phyloP scores from a whole-genome alignment of 495 filamentous ascomycete genomes.

The Aspergillus haitiensis region DNA sequence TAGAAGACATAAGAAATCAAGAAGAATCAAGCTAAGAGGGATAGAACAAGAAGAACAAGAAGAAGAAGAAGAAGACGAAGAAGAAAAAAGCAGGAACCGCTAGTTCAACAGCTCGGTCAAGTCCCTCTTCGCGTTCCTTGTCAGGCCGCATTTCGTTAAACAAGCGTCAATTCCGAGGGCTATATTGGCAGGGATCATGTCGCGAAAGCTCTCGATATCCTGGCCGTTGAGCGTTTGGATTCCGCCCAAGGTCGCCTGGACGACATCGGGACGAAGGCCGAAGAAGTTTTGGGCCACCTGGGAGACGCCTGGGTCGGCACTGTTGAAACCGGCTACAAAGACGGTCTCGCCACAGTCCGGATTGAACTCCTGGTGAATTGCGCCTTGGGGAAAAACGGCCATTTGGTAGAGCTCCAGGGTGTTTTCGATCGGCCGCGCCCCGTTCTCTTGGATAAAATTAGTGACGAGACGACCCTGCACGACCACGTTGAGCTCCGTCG shows the following conservation, averaged over 20 bases:
- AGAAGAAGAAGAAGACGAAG: too few species aligned
- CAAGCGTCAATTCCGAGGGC: slow-evolving; percentile 15
- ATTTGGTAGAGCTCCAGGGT: slow-evolving; percentile 11
- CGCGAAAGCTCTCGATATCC: slow-evolving; percentile 14
- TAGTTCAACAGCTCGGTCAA: slow-evolving; percentile 4
- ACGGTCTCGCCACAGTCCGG: slow-evolving; percentile 15
- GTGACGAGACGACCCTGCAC: slow-evolving; percentile 16
- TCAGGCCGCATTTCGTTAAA: slow-evolving; percentile 10
- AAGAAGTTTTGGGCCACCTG: slow-evolving; percentile 18
- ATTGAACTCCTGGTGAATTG: slow-evolving; percentile 19
- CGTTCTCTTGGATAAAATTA: slow-evolving; percentile 13
- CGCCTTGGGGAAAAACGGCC: slow-evolving; percentile 10
- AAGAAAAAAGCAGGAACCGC: too few species aligned
- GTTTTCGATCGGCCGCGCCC: slow-evolving; percentile 1
- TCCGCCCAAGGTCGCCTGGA: slow-evolving; percentile 12
- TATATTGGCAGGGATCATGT: slow-evolving; percentile 14
- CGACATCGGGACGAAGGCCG: slow-evolving; percentile 7
- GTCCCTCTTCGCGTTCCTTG: slow-evolving; percentile 14
- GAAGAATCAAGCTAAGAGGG: too few species aligned
- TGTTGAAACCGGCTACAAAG: slow-evolving; percentile 12
- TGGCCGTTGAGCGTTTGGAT: slow-evolving; percentile 12
- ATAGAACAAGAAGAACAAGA: too few species aligned
- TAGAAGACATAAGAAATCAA: too few species aligned
- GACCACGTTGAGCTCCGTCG: slow-evolving; percentile 17
- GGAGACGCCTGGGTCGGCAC: slow-evolving; percentile 8